Evolutionary conservation across 2,329 filamentous ascomycete genomes (phyloP).

Genomic region (Neurospora sp.): DNA sequence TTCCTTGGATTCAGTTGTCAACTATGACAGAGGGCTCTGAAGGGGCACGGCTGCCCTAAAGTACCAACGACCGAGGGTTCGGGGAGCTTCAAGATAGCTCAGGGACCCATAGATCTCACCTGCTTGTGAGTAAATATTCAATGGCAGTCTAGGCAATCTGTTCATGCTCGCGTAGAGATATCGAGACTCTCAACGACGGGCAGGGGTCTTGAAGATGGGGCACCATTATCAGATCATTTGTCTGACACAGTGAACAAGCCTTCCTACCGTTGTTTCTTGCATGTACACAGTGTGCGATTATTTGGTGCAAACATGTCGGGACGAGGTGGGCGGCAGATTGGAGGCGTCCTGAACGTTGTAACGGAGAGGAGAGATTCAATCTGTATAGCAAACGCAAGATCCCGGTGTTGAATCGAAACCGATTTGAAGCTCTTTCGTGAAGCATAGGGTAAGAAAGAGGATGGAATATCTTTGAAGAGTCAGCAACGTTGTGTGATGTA

Average conservation of each 20-base stretch:
- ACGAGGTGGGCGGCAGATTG: background rate
- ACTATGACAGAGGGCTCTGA: background rate
- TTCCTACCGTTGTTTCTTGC: background rate
- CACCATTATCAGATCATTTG: background rate
- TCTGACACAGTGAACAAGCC: background rate
- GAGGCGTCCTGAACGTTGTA: background rate
- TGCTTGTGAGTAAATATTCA: background rate
- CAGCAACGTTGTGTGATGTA: background rate
- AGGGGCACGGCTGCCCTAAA: background rate
- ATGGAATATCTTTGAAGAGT: background rate
- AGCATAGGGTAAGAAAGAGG: background rate
- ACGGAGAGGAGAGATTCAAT: background rate
- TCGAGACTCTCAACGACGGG: background rate
- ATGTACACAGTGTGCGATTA: background rate
- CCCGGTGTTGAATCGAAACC: background rate
- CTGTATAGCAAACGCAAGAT: background rate
- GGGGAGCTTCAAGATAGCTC: background rate
- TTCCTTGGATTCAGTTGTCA: background rate
- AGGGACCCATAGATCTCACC: background rate
- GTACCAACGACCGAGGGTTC: background rate
- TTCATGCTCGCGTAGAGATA: background rate
- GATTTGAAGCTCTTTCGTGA: background rate
- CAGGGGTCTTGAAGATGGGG: background rate
- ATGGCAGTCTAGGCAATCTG: background rate
- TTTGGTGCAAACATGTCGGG: background rate